Evolutionary conservation across 2,329 filamentous ascomycete genomes (phyloP).

Genomic region (Didymosphaeria variabile): DNA sequence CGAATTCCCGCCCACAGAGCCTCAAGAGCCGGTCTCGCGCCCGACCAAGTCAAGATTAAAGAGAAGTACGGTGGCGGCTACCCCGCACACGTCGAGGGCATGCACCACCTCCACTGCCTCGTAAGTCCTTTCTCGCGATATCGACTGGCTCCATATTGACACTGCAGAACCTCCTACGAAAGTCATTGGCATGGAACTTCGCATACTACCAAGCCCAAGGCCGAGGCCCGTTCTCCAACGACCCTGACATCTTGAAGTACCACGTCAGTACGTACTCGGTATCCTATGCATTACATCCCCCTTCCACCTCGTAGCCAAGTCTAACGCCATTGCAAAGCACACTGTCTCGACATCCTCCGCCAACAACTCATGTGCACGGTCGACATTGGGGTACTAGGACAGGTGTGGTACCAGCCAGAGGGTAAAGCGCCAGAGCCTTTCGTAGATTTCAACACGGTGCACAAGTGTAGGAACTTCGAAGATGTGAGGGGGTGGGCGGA

Average conservation of each 20-base stretch:
- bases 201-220: constrained; percentile 64
- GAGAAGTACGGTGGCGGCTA: constrained; percentile 68
- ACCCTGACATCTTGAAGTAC: constrained; percentile 61
- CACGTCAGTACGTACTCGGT: constrained; percentile 63
- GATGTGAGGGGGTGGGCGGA: constrained; percentile 64
- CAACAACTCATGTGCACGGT: constrained; percentile 71
- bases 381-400: constrained; percentile 67
- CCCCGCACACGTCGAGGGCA: constrained; percentile 64
- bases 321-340: constrained; percentile 42
- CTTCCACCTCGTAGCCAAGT: not conserved
- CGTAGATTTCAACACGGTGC: constrained; percentile 69
- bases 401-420: constrained; percentile 66
- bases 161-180: constrained; percentile 64
- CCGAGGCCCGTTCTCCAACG: constrained; percentile 64
- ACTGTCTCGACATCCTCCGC: constrained; percentile 69
- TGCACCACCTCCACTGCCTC: constrained; percentile 67
- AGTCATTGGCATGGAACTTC: constrained; percentile 68
- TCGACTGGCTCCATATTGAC: constrained; percentile 1
- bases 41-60: constrained; percentile 66
- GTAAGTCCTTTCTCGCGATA: constrained; percentile 40
- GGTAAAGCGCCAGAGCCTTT: constrained; percentile 60
- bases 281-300: not conserved
- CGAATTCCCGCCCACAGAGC: constrained; percentile 62
- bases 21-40: constrained; percentile 58
- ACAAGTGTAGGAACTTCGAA: constrained; percentile 67